Evolutionary conservation across 768 basidiomycete genomes (phyloP).

Genomic region (Mycena indigotica): DNA sequence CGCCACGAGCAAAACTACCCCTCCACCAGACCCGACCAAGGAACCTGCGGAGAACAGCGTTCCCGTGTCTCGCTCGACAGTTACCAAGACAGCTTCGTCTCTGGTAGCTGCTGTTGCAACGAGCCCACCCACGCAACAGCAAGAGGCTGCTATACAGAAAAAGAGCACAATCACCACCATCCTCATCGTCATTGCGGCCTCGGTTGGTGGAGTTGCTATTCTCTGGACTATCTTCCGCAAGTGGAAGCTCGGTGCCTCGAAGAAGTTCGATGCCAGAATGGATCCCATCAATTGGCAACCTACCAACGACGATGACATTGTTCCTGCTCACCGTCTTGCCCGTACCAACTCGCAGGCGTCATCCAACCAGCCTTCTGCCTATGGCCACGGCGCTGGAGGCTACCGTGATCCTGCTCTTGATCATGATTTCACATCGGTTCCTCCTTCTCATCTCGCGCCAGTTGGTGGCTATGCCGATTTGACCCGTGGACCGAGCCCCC

Average conservation of each 20-base stretch:
- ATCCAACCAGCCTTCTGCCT: slow-evolving; percentile 66
- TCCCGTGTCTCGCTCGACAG: slow-evolving; percentile 31
- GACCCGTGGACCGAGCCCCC: slow-evolving; percentile 71
- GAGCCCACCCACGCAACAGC: slow-evolving; percentile 27
- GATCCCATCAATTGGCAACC: slow-evolving; percentile 90
- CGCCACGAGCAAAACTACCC: slow-evolving; percentile 20
- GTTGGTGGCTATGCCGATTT: slow-evolving; percentile 84
- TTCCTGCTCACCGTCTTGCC: slow-evolving; percentile 47
- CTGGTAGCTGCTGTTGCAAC: slow-evolving; percentile 33
- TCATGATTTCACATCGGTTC: slow-evolving; percentile 80
- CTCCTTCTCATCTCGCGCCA: slow-evolving; percentile 55
- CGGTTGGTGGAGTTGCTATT: slow-evolving; percentile 66
- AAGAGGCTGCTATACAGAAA: slow-evolving; percentile 30
- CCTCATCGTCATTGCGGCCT: slow-evolving; percentile 70
- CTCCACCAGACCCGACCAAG: slow-evolving; percentile 3
- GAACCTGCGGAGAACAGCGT: slow-evolving; percentile 20
- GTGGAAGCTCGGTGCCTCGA: slow-evolving; percentile 84
- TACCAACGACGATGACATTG: slow-evolving; percentile 49
- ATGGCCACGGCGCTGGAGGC: slow-evolving; percentile 30
- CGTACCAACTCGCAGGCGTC: slow-evolving; percentile 60
- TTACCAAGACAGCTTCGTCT: slow-evolving; percentile 20
- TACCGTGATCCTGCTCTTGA: slow-evolving; percentile 50
- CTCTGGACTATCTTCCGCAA: slow-evolving; percentile 91
- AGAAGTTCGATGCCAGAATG: slow-evolving; percentile 80
- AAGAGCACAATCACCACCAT: slow-evolving; percentile 55